These are phyloP conservation scores for Lanmaoa pseudosensibilis DNA, from an alignment of 768 basidiomycete genomes.

Conservation along the genomic window DNA sequence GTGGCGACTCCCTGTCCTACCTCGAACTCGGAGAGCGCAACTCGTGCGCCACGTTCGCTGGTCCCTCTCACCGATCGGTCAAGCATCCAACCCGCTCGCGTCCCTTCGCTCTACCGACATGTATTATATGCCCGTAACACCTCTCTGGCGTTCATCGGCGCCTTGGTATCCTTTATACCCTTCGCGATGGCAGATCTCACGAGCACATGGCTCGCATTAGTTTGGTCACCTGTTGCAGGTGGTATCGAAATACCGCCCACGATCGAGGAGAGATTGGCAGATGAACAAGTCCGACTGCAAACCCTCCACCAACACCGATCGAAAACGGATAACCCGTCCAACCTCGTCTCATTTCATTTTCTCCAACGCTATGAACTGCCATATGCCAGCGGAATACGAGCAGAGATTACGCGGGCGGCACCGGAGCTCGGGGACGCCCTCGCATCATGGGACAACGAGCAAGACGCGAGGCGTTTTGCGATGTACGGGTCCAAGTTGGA, in stretches of 20 bases:
- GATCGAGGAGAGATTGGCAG: slow-evolving; percentile 34
- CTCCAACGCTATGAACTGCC: slow-evolving; percentile 19
- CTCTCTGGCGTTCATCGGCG: slow-evolving; percentile 47
- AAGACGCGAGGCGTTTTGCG: slow-evolving; percentile 24
- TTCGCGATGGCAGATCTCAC: slow-evolving; percentile 49
- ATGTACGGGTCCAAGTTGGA: slow-evolving; percentile 31
- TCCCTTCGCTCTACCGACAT: slow-evolving; percentile 46
- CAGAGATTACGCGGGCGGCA: slow-evolving; percentile 13
- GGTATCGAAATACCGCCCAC: slow-evolving; percentile 37
- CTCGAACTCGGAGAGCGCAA: neutral
- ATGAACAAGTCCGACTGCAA: slow-evolving; percentile 38
- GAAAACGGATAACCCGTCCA: slow-evolving; percentile 25
- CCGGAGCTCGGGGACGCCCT: slow-evolving; percentile 19
- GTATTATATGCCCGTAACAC: slow-evolving; percentile 49
- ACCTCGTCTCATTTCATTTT: slow-evolving; percentile 29
- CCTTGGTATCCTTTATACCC: slow-evolving; percentile 45
- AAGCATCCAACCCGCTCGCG: slow-evolving; percentile 33
- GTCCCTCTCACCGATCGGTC: slow-evolving; percentile 31
- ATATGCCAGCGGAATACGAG: slow-evolving; percentile 21
- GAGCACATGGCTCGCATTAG: slow-evolving; percentile 49
- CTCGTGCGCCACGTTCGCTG: slow-evolving; percentile 5
- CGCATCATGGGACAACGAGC: slow-evolving; percentile 29
- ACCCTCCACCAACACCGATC: slow-evolving; percentile 22
- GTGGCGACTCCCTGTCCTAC: neutral
- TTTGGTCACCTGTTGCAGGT: slow-evolving; percentile 34